Conservation (phyloP, 225 moss, liverwort and hornwort species). For the Sphagnum contortum region DNA sequence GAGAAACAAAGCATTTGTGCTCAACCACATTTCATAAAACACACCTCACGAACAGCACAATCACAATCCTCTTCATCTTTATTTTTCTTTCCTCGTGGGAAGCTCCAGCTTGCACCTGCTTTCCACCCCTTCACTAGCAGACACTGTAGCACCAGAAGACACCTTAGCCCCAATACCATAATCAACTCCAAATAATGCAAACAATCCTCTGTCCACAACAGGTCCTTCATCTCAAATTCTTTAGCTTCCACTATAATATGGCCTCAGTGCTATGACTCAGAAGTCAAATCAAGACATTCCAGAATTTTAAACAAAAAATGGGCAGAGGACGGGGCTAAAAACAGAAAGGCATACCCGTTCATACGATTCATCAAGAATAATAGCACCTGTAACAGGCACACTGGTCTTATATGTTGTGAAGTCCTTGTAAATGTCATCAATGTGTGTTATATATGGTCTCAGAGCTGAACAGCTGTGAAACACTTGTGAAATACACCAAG, state of each 20-base stretch:
- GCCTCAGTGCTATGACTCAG: too few species aligned
- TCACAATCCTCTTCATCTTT: conserved; percentile 80
- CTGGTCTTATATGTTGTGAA: conserved; percentile 94
- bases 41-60: conserved; percentile 72
- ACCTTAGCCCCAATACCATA: neutral
- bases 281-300: neutral
- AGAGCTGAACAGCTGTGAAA: conserved; percentile 88
- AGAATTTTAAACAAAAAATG: neutral
- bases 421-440: conserved; percentile 96
- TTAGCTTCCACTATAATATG: too few species aligned
- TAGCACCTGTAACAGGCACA: conserved; percentile 93
- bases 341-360: conserved; percentile 42
- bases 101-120: conserved; percentile 96
- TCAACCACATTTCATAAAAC: neutral
- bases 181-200: too few species aligned
- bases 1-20: too few species aligned
- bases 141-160: conserved; percentile 26
- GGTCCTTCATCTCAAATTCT: too few species aligned
- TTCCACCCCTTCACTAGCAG: conserved; percentile 98
- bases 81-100: conserved; percentile 97
- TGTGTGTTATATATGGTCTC: conserved; percentile 78
- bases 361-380: conserved; percentile 78
- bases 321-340: too few species aligned
- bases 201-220: too few species aligned
- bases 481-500: conserved; percentile 47